phyloP scores from a whole-genome alignment of 2,329 filamentous ascomycete species.

The Eutypella sp. region DNA sequence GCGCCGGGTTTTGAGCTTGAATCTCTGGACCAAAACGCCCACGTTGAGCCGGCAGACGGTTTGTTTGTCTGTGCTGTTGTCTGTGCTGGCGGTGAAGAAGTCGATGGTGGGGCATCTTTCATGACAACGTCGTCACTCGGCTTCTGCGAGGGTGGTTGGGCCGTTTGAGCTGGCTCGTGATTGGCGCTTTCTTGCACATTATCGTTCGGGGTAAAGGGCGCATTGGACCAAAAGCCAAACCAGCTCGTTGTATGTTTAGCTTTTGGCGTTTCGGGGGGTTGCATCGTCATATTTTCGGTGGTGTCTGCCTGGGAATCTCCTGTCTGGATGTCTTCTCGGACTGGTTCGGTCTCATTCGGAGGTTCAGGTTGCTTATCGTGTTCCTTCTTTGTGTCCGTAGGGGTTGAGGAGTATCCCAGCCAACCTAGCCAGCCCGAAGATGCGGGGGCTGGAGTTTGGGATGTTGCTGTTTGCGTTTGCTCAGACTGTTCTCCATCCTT shows the following conservation, averaged over 20 bases:
- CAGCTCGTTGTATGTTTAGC: slow-evolving; percentile 22
- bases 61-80: slow-evolving; percentile 17
- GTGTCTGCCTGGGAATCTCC: slow-evolving; percentile 11
- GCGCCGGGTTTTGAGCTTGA: slow-evolving; percentile 31
- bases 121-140: slow-evolving; percentile 37
- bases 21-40: slow-evolving; percentile 76
- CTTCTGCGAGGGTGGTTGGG: slow-evolving; percentile 21
- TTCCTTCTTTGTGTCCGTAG: slow-evolving; percentile 7
- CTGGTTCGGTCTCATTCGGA: slow-evolving; percentile 7
- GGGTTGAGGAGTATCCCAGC: slow-evolving; percentile 33
- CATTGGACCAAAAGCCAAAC: slow-evolving; percentile 30
- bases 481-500: slow-evolving; percentile 12
- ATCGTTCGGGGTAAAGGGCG: slow-evolving; percentile 8
- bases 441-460: slow-evolving; percentile 17
- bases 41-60: slow-evolving; percentile 59
- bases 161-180: slow-evolving; percentile 11
- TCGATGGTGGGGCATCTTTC: slow-evolving; percentile 35
- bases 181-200: slow-evolving; percentile 8
- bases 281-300: slow-evolving; percentile 6
- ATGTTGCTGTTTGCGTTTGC: slow-evolving; percentile 4
- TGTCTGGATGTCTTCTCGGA: slow-evolving; percentile 12
- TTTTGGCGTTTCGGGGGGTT: slow-evolving; percentile 15
- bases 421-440: slow-evolving; percentile 53
- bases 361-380: slow-evolving; percentile 10
- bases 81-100: slow-evolving; percentile 18